A percentile compares a stretch with the other conserved stretches of the same genome.
phyloP scores from a whole-genome alignment of 495 filamentous ascomycete species.

The Friedmanniomyces simplex region DNA sequence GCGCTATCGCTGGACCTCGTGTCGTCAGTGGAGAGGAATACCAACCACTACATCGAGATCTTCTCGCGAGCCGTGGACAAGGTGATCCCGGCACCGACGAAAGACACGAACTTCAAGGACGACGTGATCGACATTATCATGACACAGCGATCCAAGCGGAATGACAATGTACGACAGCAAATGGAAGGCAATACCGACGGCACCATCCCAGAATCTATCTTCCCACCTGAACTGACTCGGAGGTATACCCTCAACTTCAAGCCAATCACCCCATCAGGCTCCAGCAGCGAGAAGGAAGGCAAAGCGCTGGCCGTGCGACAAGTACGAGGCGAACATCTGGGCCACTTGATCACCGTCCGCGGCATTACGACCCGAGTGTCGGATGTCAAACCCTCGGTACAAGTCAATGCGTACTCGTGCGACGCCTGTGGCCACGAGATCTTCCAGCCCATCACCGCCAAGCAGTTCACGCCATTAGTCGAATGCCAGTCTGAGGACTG shows the following conservation, averaged over 20 bases:
- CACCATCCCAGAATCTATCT: slow-evolving; percentile 50
- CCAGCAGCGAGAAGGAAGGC: slow-evolving; percentile 47
- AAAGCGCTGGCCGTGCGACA: slow-evolving; percentile 91
- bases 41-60: slow-evolving; percentile 91
- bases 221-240: slow-evolving; percentile 83
- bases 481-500: slow-evolving; percentile 83
- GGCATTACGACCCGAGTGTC: slow-evolving; percentile 93
- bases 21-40: slow-evolving; percentile 75
- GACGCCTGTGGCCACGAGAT: slow-evolving; percentile 94
- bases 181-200: slow-evolving; percentile 55
- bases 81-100: slow-evolving; percentile 67
- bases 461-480: slow-evolving; percentile 75
- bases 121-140: slow-evolving; percentile 96
- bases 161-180: slow-evolving; percentile 58
- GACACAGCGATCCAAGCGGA: slow-evolving; percentile 78
- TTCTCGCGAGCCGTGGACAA: slow-evolving; percentile 80
- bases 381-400: slow-evolving; percentile 94
- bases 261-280: slow-evolving; percentile 61
- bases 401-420: slow-evolving; percentile 95
- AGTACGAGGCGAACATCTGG: slow-evolving; percentile 83
- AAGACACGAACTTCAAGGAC: slow-evolving; percentile 82
- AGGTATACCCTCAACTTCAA: slow-evolving; percentile 95
- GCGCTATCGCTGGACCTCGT: slow-evolving; percentile 54
- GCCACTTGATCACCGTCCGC: slow-evolving; percentile 84
- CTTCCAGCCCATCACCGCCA: slow-evolving; percentile 90